Percentiles rank a stretch among this genome's conserved stretches.
phyloP scores from a whole-genome alignment of 768 basidiomycete species.

The Amanita muscaria region DNA sequence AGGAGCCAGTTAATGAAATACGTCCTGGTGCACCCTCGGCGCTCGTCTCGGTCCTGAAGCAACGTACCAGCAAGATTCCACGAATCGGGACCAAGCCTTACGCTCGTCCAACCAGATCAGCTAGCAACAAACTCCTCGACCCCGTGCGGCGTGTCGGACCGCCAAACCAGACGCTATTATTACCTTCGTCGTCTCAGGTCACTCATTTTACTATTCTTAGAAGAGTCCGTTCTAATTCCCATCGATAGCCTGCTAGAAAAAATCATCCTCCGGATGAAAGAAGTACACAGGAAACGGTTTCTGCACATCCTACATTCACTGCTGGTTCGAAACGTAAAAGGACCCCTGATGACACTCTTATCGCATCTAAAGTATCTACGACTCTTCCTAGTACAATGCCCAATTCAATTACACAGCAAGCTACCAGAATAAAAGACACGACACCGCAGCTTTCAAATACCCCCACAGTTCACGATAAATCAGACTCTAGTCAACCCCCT shows the following conservation, averaged over 20 bases:
- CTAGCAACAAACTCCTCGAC: not conserved
- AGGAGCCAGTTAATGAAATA: not conserved
- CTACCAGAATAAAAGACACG: not conserved
- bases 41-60: slow-evolving; percentile 32
- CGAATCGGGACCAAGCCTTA: slow-evolving; percentile 54
- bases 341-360: slow-evolving; percentile 21
- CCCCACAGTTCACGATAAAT: not conserved
- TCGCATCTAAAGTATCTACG: slow-evolving; percentile 18
- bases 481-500: too few relatives aligned
- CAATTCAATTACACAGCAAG: slow-evolving; percentile 10
- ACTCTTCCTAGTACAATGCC: slow-evolving; percentile 23
- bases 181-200: too few relatives aligned
- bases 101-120: slow-evolving; percentile 26
- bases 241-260: too few relatives aligned
- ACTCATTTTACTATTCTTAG: too few relatives aligned
- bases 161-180: not conserved
- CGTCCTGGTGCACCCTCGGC: too few relatives aligned
- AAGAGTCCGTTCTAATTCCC: too few relatives aligned
- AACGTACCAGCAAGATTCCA: slow-evolving; percentile 51
- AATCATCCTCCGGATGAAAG: not conserved
- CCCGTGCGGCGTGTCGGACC: not conserved
- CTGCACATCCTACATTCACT: not conserved
- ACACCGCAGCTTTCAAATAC: not conserved
- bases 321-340: slow-evolving; percentile 34
- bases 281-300: not conserved